Percentiles rank a stretch among this genome's conserved stretches.
Evolutionary conservation across 176 grass and related monocot genomes (phyloP).

Genomic region (Cenchrus fungigraminus): DNA sequence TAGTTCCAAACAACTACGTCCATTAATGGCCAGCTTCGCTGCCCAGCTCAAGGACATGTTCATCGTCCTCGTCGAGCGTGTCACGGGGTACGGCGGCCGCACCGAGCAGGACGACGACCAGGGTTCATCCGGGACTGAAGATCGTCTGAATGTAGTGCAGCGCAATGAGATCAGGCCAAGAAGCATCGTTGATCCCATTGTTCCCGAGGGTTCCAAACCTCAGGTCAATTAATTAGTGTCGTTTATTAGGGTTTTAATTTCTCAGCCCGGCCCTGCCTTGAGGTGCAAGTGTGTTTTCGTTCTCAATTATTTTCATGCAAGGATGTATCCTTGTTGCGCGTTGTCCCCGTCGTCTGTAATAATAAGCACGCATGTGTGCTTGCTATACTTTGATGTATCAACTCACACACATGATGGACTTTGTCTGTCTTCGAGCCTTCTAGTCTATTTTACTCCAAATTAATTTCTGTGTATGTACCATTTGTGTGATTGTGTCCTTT

Average conservation of each 20-base stretch:
- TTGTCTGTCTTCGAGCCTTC: no score
- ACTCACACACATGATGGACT: no score
- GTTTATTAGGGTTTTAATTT: no score
- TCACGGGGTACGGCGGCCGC: not conserved
- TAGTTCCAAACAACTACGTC: no score
- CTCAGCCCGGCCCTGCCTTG: not conserved
- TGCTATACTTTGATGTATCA: no score
- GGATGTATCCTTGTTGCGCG: not conserved
- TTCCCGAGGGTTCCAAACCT: not conserved
- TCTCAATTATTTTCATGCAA: not conserved
- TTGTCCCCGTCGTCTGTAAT: not conserved
- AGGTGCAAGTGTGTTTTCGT: not conserved
- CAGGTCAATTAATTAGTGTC: not conserved
- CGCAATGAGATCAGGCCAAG: not conserved
- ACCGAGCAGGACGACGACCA: not conserved
- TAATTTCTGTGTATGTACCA: no score
- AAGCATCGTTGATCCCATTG: not conserved
- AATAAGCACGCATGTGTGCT: not conserved
- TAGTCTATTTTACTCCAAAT: no score
- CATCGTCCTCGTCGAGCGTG: slow-evolving; percentile 33
- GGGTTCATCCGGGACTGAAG: no score
- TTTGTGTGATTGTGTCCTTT: no score
- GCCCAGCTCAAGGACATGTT: slow-evolving; percentile 44
- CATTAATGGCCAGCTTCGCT: slow-evolving; percentile 37
- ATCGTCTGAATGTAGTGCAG: not conserved